Conservation (phyloP, 176 grass and related monocot species). For the Dendrocalamus sinicus region DNA sequence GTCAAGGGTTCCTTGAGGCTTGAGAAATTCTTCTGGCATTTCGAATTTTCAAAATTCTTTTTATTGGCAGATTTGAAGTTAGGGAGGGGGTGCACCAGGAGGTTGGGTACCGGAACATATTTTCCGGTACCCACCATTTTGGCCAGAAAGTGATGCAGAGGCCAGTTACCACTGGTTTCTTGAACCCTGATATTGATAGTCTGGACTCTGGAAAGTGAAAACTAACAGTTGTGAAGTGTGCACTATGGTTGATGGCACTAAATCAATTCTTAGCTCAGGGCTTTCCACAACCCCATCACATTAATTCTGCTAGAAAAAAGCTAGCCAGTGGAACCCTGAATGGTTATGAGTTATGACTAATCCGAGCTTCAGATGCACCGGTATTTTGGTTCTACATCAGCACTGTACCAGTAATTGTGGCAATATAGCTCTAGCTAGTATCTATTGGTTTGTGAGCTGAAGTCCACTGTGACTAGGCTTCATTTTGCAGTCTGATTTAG, state of each 20-base stretch:
- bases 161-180: not conserved
- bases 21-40: constrained; percentile 3
- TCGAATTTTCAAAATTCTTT: not conserved
- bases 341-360: constrained; percentile 10
- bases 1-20: not conserved
- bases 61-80: not conserved
- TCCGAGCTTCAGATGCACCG: constrained; percentile 13
- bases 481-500: constrained; percentile 11
- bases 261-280: constrained; percentile 23
- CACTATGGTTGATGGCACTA: constrained; percentile 15
- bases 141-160: not conserved
- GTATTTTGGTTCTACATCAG: constrained; percentile 9
- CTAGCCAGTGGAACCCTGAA: not conserved
- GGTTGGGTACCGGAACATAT: not conserved
- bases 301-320: constrained; percentile 2
- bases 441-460: constrained; percentile 21
- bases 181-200: constrained; percentile 22
- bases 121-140: not conserved
- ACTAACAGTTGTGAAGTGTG: not conserved
- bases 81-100: not conserved
- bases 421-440: constrained; percentile 11
- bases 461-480: constrained; percentile 5
- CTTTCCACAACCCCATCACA: not conserved
- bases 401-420: not conserved
- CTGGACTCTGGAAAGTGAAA: constrained; percentile 17